Evolutionary conservation across 2,329 filamentous ascomycete species (phyloP).

Genomic region (Pseudopyricularia javanii): DNA sequence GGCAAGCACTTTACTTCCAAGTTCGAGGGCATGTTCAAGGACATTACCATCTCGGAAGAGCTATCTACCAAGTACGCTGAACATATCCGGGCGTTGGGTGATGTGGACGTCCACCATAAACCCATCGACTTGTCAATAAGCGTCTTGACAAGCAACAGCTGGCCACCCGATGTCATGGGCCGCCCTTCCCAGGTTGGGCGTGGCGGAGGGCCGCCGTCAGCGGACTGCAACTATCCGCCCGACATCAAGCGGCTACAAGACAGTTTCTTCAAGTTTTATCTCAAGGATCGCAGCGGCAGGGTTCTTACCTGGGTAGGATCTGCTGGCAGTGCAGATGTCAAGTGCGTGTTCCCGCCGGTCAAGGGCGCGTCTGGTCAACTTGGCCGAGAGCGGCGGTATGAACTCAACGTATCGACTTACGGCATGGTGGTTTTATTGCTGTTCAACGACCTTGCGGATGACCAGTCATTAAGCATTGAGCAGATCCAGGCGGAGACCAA

Average conservation of each 20-base stretch:
- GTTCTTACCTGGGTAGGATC: constrained; percentile 71
- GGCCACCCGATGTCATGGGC: constrained; percentile 84
- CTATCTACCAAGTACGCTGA: constrained; percentile 66
- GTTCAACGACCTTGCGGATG: constrained; percentile 65
- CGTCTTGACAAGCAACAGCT: constrained; percentile 85
- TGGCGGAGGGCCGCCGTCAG: constrained; percentile 9
- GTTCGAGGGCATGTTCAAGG: constrained; percentile 95
- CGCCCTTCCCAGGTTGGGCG: constrained; percentile 33
- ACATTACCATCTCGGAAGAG: constrained; percentile 80
- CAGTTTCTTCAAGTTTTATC: constrained; percentile 82
- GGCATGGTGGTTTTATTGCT: constrained; percentile 81
- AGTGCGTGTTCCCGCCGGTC: constrained; percentile 62
- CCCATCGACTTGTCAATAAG: constrained; percentile 71
- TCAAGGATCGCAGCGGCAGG: constrained; percentile 74
- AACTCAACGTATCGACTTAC: constrained; percentile 85
- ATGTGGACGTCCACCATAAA: constrained; percentile 25
- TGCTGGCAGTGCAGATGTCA: constrained; percentile 72
- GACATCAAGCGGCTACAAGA: constrained; percentile 65
- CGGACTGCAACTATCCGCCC: constrained; percentile 58
- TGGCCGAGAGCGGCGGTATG: constrained; percentile 61
- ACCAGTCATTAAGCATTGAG: constrained; percentile 44
- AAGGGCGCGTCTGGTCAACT: constrained; percentile 49
- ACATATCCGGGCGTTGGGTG: constrained; percentile 42
- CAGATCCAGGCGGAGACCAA: constrained; percentile 76
- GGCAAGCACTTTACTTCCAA: constrained; percentile 89